A percentile compares a stretch with the other conserved stretches of the same genome.
These are phyloP conservation scores for Periconia sp. DNA, from an alignment of 2,329 filamentous ascomycete genomes.

Conservation along the genomic window DNA sequence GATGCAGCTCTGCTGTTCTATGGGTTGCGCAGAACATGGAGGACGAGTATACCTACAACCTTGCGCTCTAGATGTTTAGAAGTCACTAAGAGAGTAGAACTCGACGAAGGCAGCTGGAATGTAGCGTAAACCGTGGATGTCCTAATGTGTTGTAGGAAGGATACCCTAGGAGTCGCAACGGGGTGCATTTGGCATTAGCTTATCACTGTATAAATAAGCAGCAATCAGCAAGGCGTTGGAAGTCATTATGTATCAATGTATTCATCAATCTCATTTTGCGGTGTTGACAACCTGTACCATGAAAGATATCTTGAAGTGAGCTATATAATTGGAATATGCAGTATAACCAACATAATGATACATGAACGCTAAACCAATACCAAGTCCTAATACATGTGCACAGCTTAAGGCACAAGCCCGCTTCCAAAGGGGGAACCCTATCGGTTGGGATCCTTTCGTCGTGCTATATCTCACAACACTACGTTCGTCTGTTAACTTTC, in stretches of 20 bases:
- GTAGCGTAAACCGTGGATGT: neutral
- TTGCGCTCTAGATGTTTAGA: slow-evolving; percentile 59
- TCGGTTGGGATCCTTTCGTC: too few species aligned
- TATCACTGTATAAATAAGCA: slow-evolving; percentile 21
- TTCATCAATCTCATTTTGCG: neutral
- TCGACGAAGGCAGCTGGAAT: slow-evolving; percentile 1
- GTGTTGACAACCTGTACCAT: neutral
- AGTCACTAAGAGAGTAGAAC: neutral
- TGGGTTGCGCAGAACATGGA: slow-evolving; percentile 77
- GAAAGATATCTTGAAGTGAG: neutral
- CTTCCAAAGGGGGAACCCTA: neutral
- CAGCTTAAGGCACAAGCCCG: slow-evolving; percentile 3
- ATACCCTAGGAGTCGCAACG: slow-evolving; percentile 1
- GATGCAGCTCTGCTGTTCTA: slow-evolving; percentile 64
- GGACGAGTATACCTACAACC: slow-evolving; percentile 74
- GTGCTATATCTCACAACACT: too few species aligned
- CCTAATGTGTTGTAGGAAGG: neutral
- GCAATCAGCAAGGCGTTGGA: slow-evolving; percentile 14
- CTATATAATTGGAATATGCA: slow-evolving; percentile 8
- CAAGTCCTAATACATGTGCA: slow-evolving; percentile 11
- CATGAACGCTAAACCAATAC: slow-evolving; percentile 33
- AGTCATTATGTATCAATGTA: slow-evolving; percentile 3
- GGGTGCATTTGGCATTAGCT: slow-evolving; percentile 5
- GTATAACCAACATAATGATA: slow-evolving; percentile 24
- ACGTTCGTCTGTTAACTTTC: too few species aligned